Conservation (phyloP, 2,329 filamentous ascomycete species). For the Davidsoniella virescens region DNA sequence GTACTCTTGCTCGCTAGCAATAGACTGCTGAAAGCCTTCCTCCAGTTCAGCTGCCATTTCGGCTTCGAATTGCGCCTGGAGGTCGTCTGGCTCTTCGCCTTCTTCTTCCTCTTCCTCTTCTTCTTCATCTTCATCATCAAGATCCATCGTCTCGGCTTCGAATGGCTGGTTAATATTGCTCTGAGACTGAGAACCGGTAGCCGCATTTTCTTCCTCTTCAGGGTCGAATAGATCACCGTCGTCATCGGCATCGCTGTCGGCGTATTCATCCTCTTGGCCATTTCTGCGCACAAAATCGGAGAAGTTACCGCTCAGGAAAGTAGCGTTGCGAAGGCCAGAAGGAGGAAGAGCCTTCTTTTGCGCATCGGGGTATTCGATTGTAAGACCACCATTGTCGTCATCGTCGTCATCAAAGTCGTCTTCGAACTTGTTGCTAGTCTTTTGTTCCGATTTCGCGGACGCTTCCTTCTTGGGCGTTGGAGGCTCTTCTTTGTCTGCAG, state of each 20-base stretch:
- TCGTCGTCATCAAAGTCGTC: conserved; percentile 35
- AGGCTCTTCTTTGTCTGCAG: conserved; percentile 16
- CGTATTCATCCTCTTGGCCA: conserved; percentile 21
- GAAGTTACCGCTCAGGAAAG: conserved; percentile 28
- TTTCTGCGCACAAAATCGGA: conserved; percentile 32
- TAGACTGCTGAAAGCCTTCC: conserved; percentile 26
- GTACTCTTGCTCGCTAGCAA: conserved; percentile 28
- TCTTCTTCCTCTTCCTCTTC: conserved; percentile 15
- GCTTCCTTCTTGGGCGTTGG: conserved; percentile 3
- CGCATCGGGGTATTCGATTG: conserved; percentile 43
- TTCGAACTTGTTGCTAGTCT: conserved; percentile 18
- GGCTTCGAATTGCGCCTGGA: conserved; percentile 28
- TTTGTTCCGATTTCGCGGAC: no score
- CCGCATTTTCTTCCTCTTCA: conserved; percentile 27
- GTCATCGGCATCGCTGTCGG: conserved; percentile 28
- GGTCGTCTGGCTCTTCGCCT: conserved; percentile 8
- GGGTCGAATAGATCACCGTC: conserved; percentile 17
- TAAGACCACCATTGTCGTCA: conserved; percentile 40
- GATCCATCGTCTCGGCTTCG: conserved; percentile 7
- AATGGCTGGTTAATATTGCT: conserved; percentile 16
- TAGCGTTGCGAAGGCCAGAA: conserved; percentile 22
- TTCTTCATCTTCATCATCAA: conserved; percentile 16
- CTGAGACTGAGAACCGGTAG: conserved; percentile 23
- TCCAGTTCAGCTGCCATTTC: conserved; percentile 41
- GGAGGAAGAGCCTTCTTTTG: conserved; percentile 20